Conservation (phyloP, 2,329 filamentous ascomycete genomes). For the Fusarium armeniacum region DNA sequence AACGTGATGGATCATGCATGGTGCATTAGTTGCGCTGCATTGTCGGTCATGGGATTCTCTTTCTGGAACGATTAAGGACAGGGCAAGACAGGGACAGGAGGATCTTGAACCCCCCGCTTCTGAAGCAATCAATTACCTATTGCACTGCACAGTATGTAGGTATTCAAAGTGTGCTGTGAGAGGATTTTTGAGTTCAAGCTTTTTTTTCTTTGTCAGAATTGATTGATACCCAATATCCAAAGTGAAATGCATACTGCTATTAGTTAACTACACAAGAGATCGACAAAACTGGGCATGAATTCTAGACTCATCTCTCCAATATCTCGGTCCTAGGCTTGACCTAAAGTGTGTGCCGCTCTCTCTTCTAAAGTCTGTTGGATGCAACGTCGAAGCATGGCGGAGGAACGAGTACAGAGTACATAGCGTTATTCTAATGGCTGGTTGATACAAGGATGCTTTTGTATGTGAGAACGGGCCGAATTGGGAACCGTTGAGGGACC, state of each 20-base stretch:
- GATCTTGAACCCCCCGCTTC: slow-evolving; percentile 13
- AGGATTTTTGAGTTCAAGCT: neutral
- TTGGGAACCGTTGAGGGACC: slow-evolving; percentile 28
- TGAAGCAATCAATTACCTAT: slow-evolving; percentile 6
- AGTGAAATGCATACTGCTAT: neutral
- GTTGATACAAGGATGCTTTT: slow-evolving; percentile 17
- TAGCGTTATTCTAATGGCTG: slow-evolving; percentile 30
- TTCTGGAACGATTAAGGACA: slow-evolving; percentile 32
- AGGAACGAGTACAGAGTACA: slow-evolving; percentile 32
- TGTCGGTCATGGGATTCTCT: slow-evolving; percentile 38
- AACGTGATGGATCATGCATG: slow-evolving; percentile 36
- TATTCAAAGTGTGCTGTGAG: neutral
- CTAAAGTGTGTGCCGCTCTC: slow-evolving; percentile 6
- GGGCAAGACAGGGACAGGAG: neutral
- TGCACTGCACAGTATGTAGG: slow-evolving; percentile 3
- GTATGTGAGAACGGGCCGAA: slow-evolving; percentile 22
- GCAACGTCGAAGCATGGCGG: slow-evolving; percentile 33
- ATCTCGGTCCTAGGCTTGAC: neutral
- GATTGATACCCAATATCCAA: slow-evolving; percentile 40
- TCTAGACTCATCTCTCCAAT: slow-evolving; percentile 19
- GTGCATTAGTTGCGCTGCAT: slow-evolving; percentile 31
- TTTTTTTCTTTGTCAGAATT: slow-evolving; percentile 18
- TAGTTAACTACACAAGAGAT: slow-evolving; percentile 11
- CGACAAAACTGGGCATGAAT: slow-evolving; percentile 43
- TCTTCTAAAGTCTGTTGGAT: slow-evolving; percentile 14